Conservation (phyloP, 176 grass and related monocot genomes). For the Guadua angustifolia region DNA sequence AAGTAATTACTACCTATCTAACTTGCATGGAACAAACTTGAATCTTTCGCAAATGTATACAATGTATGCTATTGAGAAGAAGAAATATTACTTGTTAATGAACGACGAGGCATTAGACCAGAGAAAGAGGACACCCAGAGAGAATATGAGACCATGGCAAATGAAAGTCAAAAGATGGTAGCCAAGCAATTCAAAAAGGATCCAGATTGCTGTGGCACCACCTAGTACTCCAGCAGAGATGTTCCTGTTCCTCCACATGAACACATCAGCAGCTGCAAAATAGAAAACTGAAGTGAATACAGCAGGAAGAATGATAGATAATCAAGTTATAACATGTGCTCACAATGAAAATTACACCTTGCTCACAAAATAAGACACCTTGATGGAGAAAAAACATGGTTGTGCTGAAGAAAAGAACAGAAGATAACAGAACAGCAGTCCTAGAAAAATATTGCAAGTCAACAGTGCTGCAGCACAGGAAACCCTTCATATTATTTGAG, state of each 20-base stretch:
- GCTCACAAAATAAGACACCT: not conserved
- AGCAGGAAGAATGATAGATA: not conserved
- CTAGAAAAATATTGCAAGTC: not conserved
- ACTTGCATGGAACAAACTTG: not conserved
- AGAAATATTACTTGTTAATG: constrained; percentile 73
- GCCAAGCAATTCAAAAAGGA: constrained; percentile 80
- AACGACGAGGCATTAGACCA: constrained; percentile 86
- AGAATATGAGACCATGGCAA: constrained; percentile 83
- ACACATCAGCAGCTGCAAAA: constrained; percentile 90
- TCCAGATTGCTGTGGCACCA: constrained; percentile 70
- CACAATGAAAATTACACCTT: not conserved
- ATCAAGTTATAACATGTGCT: not conserved
- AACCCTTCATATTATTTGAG: not conserved
- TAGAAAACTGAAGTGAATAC: constrained; percentile 11
- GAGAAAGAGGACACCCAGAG: constrained; percentile 76
- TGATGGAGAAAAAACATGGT: not conserved
- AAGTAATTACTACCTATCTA: not conserved
- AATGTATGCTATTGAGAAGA: not conserved
- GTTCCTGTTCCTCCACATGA: constrained; percentile 95
- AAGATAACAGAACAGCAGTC: not conserved
- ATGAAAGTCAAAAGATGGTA: constrained; percentile 86
- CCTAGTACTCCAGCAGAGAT: constrained; percentile 86
- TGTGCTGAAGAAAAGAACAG: not conserved
- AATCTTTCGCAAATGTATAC: not conserved
- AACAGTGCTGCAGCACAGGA: not conserved